Evolutionary conservation across 306 rosid genomes (phyloP).

Genomic region (Malus orientalis): DNA sequence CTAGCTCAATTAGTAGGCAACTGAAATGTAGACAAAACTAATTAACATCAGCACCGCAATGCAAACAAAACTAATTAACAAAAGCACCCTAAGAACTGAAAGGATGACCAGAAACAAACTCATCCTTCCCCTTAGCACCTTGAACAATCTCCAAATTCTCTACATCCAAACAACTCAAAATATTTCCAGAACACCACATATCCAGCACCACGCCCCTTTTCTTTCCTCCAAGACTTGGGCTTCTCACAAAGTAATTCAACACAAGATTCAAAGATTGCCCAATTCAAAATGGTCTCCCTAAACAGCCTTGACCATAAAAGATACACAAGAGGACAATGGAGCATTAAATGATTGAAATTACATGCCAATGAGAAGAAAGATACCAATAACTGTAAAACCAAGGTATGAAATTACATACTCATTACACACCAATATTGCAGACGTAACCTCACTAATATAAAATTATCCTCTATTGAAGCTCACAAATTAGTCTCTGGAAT

Average conservation of each 20-base stretch:
- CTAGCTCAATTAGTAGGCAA: background rate
- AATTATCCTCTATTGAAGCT: background rate
- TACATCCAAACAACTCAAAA: background rate
- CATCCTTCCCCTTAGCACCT: background rate
- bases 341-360: too few relatives aligned
- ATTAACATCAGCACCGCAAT: background rate
- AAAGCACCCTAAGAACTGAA: background rate
- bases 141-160: background rate
- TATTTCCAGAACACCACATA: background rate
- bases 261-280: background rate
- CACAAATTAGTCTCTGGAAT: background rate
- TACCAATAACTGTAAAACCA: background rate
- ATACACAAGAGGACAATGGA: background rate
- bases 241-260: background rate
- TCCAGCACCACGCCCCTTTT: background rate
- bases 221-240: background rate
- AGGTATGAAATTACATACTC: background rate
- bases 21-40: background rate
- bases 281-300: background rate
- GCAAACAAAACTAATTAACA: background rate
- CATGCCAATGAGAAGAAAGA: background rate
- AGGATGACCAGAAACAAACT: background rate
- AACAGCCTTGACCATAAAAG: background rate
- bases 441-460: background rate
- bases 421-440: background rate